Evolutionary conservation across 768 basidiomycete genomes (phyloP).

Genomic region (Phaffia tasmanica): DNA sequence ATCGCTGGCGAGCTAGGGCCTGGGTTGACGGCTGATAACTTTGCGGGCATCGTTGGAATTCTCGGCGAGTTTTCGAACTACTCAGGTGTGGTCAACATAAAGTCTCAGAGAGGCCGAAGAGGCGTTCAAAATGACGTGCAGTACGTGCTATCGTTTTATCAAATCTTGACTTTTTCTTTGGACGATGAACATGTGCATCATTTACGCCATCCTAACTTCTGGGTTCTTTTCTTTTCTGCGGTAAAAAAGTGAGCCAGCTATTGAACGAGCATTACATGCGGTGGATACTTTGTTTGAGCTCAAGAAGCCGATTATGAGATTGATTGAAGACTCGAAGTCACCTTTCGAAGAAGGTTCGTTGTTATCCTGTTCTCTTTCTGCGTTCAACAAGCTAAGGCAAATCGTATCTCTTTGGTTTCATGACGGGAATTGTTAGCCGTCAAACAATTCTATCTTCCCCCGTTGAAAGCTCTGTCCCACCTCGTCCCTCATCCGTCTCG

Average conservation of each 20-base stretch:
- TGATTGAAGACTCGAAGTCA: conserved; percentile 44
- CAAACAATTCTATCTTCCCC: conserved; percentile 62
- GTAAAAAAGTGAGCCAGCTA: conserved; percentile 51
- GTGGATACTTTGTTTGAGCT: conserved; percentile 68
- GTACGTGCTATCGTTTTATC: neutral
- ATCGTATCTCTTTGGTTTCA: neutral
- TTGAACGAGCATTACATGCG: conserved; percentile 71
- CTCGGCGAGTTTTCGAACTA: conserved; percentile 75
- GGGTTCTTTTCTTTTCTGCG: conserved; percentile 5
- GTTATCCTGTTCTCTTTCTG: neutral
- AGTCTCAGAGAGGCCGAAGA: conserved; percentile 38
- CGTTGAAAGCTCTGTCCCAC: conserved; percentile 59
- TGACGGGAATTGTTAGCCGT: conserved; percentile 58
- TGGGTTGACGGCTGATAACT: conserved; percentile 62
- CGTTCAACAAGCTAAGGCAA: neutral
- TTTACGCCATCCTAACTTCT: conserved; percentile 1
- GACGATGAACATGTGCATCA: neutral
- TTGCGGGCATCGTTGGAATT: conserved; percentile 62
- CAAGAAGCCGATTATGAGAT: conserved; percentile 52
- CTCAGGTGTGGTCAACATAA: conserved; percentile 53
- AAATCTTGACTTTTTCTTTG: no score
- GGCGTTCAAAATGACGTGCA: neutral
- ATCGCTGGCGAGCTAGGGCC: conserved; percentile 42
- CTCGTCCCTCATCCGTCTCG: conserved; percentile 73
- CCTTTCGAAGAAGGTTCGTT: conserved; percentile 37